These are phyloP conservation scores for Darksidea phi DNA, from an alignment of 495 filamentous ascomycete genomes.

Conservation along the genomic window DNA sequence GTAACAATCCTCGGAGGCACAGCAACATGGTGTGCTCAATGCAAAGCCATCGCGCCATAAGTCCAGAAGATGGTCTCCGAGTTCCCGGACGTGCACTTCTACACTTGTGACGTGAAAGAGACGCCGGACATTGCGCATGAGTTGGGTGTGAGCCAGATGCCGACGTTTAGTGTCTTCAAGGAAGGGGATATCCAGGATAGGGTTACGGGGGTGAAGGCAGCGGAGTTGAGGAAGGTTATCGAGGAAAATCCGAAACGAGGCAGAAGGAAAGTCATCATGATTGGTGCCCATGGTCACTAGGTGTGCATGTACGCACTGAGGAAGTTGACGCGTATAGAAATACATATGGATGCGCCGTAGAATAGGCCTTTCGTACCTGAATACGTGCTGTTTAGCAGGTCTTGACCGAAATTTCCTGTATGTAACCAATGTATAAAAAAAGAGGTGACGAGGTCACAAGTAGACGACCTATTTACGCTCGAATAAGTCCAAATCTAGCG, in stretches of 20 bases:
- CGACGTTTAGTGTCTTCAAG: conserved; percentile 38
- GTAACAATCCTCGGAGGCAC: conserved; percentile 37
- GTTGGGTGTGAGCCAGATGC: conserved; percentile 35
- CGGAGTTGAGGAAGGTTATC: conserved; percentile 34
- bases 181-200: conserved; percentile 35
- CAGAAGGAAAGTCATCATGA: too few species aligned
- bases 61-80: conserved; percentile 36
- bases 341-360: too few species aligned
- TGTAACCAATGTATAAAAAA: too few species aligned
- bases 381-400: too few species aligned
- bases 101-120: conserved; percentile 34
- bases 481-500: too few species aligned
- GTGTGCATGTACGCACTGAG: too few species aligned
- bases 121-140: conserved; percentile 37
- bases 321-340: too few species aligned
- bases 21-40: conserved; percentile 35
- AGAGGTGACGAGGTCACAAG: too few species aligned
- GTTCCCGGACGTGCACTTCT: conserved; percentile 36
- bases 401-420: too few species aligned
- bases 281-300: too few species aligned
- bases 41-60: conserved; percentile 38
- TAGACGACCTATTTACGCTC: too few species aligned
- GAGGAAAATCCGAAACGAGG: conserved; percentile 20
- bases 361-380: too few species aligned
- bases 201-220: conserved; percentile 34